Evolutionary conservation across 2,329 filamentous ascomycete species (phyloP).

Genomic region (Phaeophleospora eucalypticola): DNA sequence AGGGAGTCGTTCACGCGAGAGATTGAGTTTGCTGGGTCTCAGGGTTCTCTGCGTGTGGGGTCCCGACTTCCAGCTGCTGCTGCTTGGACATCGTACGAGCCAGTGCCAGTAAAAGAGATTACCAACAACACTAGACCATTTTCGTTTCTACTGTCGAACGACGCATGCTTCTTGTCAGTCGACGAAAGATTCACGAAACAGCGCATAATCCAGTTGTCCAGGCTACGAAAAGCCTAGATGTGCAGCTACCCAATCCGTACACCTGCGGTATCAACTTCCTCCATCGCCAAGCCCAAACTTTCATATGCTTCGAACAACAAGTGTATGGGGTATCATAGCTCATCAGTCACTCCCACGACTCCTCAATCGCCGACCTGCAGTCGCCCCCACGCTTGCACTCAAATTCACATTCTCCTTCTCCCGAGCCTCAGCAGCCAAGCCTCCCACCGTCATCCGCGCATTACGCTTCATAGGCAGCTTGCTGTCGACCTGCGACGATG

Average conservation of each 20-base stretch:
- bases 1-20: too few species aligned
- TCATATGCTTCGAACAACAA: background rate
- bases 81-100: too few species aligned
- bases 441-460: constrained; percentile 41
- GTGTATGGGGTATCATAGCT: background rate
- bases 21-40: too few species aligned
- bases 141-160: too few species aligned
- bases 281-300: background rate
- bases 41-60: too few species aligned
- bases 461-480: constrained; percentile 43
- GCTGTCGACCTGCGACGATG: constrained; percentile 27
- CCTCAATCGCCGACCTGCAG: constrained; percentile 44
- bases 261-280: too few species aligned
- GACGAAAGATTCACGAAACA: too few species aligned
- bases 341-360: constrained; percentile 21
- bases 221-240: background rate
- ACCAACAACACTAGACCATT: too few species aligned
- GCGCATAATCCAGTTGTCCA: background rate
- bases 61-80: too few species aligned
- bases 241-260: background rate
- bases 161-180: too few species aligned
- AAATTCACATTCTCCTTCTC: constrained; percentile 39
- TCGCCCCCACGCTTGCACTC: constrained; percentile 36
- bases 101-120: too few species aligned
- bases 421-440: constrained; percentile 26